Evolutionary conservation across 768 basidiomycete genomes (phyloP), one percentile per base, ranked within the genome.

Genomic region (Suillus brevipes): DNA sequence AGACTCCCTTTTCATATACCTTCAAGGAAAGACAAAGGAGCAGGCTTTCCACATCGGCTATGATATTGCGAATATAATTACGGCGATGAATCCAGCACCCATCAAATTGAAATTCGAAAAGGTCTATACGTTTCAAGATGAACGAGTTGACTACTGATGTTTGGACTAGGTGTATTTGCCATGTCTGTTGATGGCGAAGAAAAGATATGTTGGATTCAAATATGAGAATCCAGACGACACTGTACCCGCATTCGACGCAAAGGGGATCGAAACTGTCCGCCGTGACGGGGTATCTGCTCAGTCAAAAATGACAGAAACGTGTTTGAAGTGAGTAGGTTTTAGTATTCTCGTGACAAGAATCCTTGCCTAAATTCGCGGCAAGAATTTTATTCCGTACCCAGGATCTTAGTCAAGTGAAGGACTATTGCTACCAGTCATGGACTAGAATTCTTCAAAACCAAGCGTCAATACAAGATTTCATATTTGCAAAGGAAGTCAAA

Each of bases 31-130:
- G 75, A 93, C 94, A 6, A 96, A 92, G 72, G 94, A 95, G 38
- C 90, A 98, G 72, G 97, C 97, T 0, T 98, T 98, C 76, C 80
- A 86, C 45, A 93, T 98, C 63, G 97, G 97, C 2, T 81, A 96
- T 65, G 95, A 98, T 67, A 99, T 99, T 50, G 89, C 96, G 8
- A 90, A 96, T 55, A 83, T 85, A 0, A 85, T 99, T 65, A 99
- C 97, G 3, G 82, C 86, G 2, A 78, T 87, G 76, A 98, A 98
- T 70, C 97, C 97, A 0, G 82, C 87, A 5, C 97, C 97, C 0
- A 80, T 99, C 70, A 98, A 97, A 77, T 85, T 99, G 64, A 99
- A 98, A 77, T 99, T 99, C 69, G 97, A 99, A 76, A 99, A 99
- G 87, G 95, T 91, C 16, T 16, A 20, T 56, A 1, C 36, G 40